Evolutionary conservation across 805 yeast genomes (phyloP).

Genomic region (Monosporozyma siamensis): DNA sequence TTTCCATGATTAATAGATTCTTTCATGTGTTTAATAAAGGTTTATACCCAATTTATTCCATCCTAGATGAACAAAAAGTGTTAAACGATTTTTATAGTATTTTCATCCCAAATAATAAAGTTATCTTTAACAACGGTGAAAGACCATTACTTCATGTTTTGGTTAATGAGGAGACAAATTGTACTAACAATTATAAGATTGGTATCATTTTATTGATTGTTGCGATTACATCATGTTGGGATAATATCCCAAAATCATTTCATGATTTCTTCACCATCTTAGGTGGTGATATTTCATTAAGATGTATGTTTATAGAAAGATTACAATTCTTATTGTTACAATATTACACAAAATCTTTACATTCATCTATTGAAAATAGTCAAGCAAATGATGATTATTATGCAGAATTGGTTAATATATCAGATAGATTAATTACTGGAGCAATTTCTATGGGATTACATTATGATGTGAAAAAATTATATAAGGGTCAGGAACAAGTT

Average conservation of each 20-base stretch:
- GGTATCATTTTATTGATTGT: conserved; percentile 23
- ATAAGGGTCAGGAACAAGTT: conserved; percentile 8
- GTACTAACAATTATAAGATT: conserved; percentile 17
- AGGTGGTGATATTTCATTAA: conserved; percentile 21
- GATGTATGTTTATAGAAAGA: conserved; percentile 22
- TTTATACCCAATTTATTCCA: conserved; percentile 9
- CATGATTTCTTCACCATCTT: conserved; percentile 15
- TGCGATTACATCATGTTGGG: conserved; percentile 10
- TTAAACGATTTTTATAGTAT: conserved; percentile 13
- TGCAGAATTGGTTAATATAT: conserved; percentile 7
- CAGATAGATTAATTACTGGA: conserved; percentile 11
- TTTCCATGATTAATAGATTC: conserved; percentile 8
- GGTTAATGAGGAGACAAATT: conserved; percentile 8
- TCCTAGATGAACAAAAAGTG: conserved; percentile 16
- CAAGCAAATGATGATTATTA: conserved; percentile 5
- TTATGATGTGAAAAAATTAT: conserved; percentile 12
- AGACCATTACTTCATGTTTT: conserved; percentile 6
- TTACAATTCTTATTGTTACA: conserved; percentile 20
- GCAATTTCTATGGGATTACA: conserved; percentile 21
- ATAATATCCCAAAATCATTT: conserved; percentile 14
- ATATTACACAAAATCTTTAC: background rate
- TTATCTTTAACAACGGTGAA: conserved; percentile 4
- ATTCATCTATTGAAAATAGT: conserved; percentile 19
- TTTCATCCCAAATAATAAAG: conserved; percentile 8
- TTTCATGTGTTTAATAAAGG: conserved; percentile 10